A percentile compares a stretch with the other conserved stretches of the same genome.
phyloP scores from a whole-genome alignment of 495 filamentous ascomycete species.

The Opeltia flavorubescens region DNA sequence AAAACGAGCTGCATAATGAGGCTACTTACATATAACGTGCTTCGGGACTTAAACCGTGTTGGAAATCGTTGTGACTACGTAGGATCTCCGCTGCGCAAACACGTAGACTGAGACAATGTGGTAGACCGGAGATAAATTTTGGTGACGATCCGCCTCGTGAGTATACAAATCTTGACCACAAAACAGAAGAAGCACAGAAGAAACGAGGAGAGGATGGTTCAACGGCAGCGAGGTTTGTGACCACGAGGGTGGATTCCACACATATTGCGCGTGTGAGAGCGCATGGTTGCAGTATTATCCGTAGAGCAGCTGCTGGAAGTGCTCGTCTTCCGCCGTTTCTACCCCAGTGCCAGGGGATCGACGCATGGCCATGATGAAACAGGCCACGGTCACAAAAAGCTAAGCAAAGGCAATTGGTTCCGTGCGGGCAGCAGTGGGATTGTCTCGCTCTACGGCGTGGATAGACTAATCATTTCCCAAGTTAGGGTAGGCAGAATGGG shows the following conservation, averaged over 20 bases:
- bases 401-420: not conserved
- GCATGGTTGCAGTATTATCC: not conserved
- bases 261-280: conserved; percentile 1
- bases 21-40: conserved; percentile 1
- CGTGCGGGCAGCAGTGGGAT: not conserved
- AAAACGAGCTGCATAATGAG: not conserved
- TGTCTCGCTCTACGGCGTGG: not conserved
- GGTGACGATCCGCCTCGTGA: not conserved
- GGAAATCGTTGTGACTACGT: not conserved
- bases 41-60: not conserved
- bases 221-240: conserved; percentile 1
- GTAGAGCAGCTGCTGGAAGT: not conserved
- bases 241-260: not conserved
- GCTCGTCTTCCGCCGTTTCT: not conserved
- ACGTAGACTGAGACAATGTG: not conserved
- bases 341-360: conserved; percentile 2
- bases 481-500: not conserved
- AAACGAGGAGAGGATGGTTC: too few species aligned
- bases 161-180: not conserved
- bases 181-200: not conserved
- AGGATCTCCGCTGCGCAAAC: not conserved
- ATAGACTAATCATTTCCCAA: not conserved
- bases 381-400: conserved; percentile 1
- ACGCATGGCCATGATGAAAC: conserved; percentile 4
- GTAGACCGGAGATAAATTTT: not conserved